Base-by-base conservation (phyloP, 352 stramenopile species). In the Phytophthora cajani region DNA sequence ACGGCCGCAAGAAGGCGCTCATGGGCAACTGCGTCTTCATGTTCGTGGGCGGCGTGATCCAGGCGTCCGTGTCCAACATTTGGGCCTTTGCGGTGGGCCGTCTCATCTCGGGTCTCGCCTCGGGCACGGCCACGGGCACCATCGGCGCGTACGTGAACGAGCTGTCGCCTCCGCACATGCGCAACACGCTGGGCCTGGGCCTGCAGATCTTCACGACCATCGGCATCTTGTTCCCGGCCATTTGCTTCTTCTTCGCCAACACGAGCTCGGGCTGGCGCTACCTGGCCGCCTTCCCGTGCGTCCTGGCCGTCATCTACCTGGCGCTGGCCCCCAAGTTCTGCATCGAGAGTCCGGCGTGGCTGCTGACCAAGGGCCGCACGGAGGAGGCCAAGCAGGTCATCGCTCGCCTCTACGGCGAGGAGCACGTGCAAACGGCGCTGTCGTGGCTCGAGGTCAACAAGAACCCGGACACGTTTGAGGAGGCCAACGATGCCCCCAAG, bases 141-240 rank as follows among this genome's bases (percentile, higher is more conserved):
- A 81, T 81, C 17, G 77, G 56, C 25, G 69, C 36, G 5, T 80
- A 77, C 57, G 55, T 71, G 7, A 71, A 71, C 52, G 67, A 70
- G 40, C 54, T 74, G 36, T 74, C 67, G 10, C 67, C 67, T 2
- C 67, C 67, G 33, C 60, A 69, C 62, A 67, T 75, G 62, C 79
- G 79, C 53, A 82, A 78, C 65, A 69, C 59, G n/a, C 62, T 85
- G 16, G 75, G 75, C 27, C 47, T 74, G 27, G 72, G 77, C 5
- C 69, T 87, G 55, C 81, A 90, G 56, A 79, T 85, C 50, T 85
- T 74, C 27, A 71, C 64, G 11, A 71, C 64, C 6, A 67, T 71
- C 46, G 64, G 64, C 17, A 71, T 67, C 8, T 62, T 89, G 17
- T 6, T 81, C 0, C 78, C 84, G n/a, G 23, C 67, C 1, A 74